These are phyloP conservation scores for Periconia digitata DNA, from an alignment of 2,329 filamentous ascomycete genomes.

Conservation along the genomic window DNA sequence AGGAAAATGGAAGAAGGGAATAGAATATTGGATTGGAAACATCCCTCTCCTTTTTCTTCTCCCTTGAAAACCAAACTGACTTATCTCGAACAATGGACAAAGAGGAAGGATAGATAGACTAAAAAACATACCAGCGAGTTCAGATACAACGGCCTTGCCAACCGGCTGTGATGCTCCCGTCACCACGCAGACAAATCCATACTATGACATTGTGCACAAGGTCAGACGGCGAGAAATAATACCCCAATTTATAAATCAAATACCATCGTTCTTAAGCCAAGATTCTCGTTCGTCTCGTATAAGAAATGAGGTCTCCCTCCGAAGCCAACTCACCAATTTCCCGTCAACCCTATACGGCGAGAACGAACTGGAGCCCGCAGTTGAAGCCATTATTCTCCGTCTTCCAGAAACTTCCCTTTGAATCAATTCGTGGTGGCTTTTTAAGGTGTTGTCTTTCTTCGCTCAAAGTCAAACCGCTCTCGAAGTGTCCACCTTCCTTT, in stretches of 20 bases:
- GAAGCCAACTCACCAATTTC: slow-evolving; percentile 54
- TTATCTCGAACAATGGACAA: too few species aligned
- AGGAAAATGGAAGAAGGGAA: too few species aligned
- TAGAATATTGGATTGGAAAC: too few species aligned
- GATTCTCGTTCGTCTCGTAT: neutral
- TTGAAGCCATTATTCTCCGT: slow-evolving; percentile 23
- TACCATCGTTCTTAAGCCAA: too few species aligned
- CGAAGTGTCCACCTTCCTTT: too few species aligned
- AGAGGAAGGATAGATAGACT: neutral
- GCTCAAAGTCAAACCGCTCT: too few species aligned
- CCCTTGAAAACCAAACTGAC: too few species aligned
- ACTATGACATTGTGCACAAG: too few species aligned
- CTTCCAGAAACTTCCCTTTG: slow-evolving; percentile 7
- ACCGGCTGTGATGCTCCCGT: slow-evolving; percentile 64
- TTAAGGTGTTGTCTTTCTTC: too few species aligned
- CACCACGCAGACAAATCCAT: slow-evolving; percentile 67
- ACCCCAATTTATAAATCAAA: neutral
- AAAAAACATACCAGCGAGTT: slow-evolving; percentile 55
- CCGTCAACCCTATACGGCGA: slow-evolving; percentile 61
- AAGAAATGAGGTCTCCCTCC: too few species aligned
- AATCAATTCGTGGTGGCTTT: too few species aligned
- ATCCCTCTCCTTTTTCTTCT: too few species aligned
- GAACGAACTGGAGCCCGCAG: slow-evolving; percentile 55
- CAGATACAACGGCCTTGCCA: slow-evolving; percentile 60
- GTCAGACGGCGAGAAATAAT: neutral